phyloP scores from a whole-genome alignment of 2,329 filamentous ascomycete species.

The Sodiomyces alkalinus region DNA sequence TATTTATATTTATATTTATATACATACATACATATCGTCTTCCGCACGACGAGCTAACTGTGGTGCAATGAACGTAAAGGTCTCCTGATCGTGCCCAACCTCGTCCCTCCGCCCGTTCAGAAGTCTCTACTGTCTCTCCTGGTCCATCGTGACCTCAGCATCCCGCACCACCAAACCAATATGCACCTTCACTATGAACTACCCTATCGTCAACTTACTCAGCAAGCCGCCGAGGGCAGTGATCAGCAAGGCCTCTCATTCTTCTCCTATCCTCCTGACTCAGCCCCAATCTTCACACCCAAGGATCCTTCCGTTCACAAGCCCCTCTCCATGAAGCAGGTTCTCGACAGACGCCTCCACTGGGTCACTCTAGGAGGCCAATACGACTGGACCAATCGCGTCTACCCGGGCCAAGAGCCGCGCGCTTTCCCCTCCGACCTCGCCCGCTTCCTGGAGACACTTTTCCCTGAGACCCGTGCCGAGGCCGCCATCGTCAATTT shows the following conservation, averaged over 20 bases:
- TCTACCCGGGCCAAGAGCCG: conserved; percentile 55
- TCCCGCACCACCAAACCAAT: conserved; percentile 69
- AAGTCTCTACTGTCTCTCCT: conserved; percentile 53
- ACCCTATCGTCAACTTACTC: conserved; percentile 40
- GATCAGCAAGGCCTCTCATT: conserved; percentile 36
- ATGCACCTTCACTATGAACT: conserved; percentile 71
- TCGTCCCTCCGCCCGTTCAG: conserved; percentile 59
- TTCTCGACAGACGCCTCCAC: conserved; percentile 67
- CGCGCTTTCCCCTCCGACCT: conserved; percentile 65
- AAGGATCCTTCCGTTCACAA: conserved; percentile 63
- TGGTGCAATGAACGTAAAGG: conserved; percentile 43
- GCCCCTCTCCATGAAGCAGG: conserved; percentile 50
- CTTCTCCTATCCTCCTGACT: conserved; percentile 33
- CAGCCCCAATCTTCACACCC: conserved; percentile 44
- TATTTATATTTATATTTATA: too few relatives aligned
- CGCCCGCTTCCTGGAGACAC: conserved; percentile 44
- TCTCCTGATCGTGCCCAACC: conserved; percentile 58
- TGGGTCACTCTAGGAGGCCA: conserved; percentile 94
- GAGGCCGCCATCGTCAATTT: conserved; percentile 92
- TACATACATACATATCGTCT: too few relatives aligned
- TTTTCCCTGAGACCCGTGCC: conserved; percentile 65
- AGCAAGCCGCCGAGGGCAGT: conserved; percentile 8
- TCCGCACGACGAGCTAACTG: too few relatives aligned
- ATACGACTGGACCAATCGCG: conserved; percentile 86
- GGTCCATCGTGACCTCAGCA: conserved; percentile 61